These are phyloP conservation scores for Thalassiosira exigua DNA, from an alignment of 352 stramenopile species.

Conservation along the genomic window DNA sequence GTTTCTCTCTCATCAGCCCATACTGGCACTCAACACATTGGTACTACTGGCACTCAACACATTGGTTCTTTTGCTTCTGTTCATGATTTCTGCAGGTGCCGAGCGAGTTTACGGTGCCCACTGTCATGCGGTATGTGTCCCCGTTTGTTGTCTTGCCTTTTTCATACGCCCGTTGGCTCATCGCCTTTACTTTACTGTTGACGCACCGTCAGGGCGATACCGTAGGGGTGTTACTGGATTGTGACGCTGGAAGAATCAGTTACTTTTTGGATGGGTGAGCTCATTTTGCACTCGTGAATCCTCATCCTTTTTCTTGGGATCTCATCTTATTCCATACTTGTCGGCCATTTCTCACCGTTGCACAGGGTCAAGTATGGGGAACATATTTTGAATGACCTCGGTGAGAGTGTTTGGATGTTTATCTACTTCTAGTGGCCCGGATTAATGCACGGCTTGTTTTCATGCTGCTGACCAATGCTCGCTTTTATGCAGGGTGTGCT, in stretches of 20 bases:
- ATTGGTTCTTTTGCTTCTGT: too few relatives aligned
- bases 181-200: slow-evolving; percentile 10
- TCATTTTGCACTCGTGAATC: neutral
- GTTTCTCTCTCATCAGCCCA: too few relatives aligned
- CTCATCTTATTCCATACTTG: too few relatives aligned
- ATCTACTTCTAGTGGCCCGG: too few relatives aligned
- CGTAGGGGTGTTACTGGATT: slow-evolving; percentile 98
- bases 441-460: too few relatives aligned
- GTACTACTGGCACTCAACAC: too few relatives aligned
- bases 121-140: slow-evolving; percentile 86
- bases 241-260: slow-evolving; percentile 95
- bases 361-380: slow-evolving; percentile 99
- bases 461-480: too few relatives aligned
- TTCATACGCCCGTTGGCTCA: neutral
- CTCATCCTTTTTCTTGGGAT: neutral
- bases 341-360: too few relatives aligned
- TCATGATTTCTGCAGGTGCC: too few relatives aligned
- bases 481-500: too few relatives aligned
- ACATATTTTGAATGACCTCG: slow-evolving; percentile 97
- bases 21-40: too few relatives aligned
- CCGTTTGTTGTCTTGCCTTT: neutral
- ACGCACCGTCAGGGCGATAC: slow-evolving; percentile 93
- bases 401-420: too few relatives aligned
- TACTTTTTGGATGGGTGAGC: slow-evolving; percentile 99
- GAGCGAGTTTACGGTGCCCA: slow-evolving; percentile 90